Evolutionary conservation across 176 grass and related monocot species (phyloP), one percentile per base, ranked within the genome.

Genomic region (Aegilops longissima): DNA sequence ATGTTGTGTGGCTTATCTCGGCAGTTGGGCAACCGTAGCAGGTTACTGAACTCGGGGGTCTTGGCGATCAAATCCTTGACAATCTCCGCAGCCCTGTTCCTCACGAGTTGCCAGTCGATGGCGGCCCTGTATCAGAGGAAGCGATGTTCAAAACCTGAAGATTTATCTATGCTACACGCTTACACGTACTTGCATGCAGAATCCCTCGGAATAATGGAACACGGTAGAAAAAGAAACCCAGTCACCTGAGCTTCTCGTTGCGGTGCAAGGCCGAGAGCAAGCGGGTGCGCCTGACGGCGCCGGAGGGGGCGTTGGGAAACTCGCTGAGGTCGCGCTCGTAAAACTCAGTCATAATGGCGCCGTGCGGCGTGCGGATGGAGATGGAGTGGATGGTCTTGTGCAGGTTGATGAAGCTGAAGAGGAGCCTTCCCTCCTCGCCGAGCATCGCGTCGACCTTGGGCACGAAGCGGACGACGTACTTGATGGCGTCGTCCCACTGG

Each of bases 11-110:
- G 82, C 18, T 45, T 84, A 72, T 44, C 42, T 17, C 17, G 39
- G 17, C 56, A 66, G 39, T 44, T 49, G 61, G 71, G 58, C 71
- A 84, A 33, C 6, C 25, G 38, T 25, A 45, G 25, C 25, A 84
- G 82, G 11, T 76, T 59, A 51, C 6, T 84, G 59, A 84, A 84
- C 38, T 84, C 82, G 16, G 82, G 59, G 3, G 40, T 29, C 39
- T 23, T 20, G 31, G 12, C 71, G 71, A 84, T 75, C 82, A 84
- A 30, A 71, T 29, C 82, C 36, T 84, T 23, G 9, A 1, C 23
- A 10, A 84, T 62, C 8, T 84, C 71, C 17, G 82, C 44, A 1
- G 61, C 77, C 58, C 39, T 9, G 21, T 16, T 1, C 34, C 58
- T 64, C 12, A 42, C 77, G 0, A 64, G 58, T 4, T 17, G 11